These are phyloP conservation scores for Diutina rugosa DNA, from an alignment of 1,139 yeast species.

Conservation along the genomic window DNA sequence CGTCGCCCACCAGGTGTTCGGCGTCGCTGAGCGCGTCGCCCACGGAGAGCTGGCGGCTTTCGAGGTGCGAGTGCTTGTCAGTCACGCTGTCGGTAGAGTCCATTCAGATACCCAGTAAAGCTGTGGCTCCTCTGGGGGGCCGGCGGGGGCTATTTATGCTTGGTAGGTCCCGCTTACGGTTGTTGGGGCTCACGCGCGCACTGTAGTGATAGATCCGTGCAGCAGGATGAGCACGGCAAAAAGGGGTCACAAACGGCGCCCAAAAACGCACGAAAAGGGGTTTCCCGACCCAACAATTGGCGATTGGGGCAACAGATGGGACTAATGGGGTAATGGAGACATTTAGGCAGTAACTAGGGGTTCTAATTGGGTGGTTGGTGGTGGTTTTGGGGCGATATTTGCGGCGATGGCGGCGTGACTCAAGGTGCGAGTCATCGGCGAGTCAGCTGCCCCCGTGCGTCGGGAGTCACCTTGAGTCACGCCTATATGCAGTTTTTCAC, in stretches of 20 bases:
- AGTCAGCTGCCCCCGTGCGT: background rate
- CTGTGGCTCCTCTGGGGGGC: background rate
- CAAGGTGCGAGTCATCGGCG: background rate
- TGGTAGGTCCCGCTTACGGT: background rate
- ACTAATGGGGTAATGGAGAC: too few species aligned
- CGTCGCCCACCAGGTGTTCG: background rate
- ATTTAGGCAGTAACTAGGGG: background rate
- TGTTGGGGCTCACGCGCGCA: background rate
- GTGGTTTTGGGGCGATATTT: background rate
- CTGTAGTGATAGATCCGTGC: background rate
- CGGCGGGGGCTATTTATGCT: background rate
- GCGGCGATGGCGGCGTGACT: background rate
- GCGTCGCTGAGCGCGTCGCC: background rate
- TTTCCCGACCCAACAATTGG: too few species aligned
- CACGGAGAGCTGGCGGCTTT: background rate
- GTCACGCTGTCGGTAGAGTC: background rate
- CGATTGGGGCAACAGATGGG: too few species aligned
- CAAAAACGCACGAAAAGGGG: too few species aligned
- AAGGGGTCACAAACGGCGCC: background rate
- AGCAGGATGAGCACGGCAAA: background rate
- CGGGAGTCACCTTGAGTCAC: background rate
- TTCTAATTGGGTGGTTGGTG: background rate
- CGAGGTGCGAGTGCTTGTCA: background rate
- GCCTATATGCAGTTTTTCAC: background rate
- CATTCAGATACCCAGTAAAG: background rate